phyloP scores from a whole-genome alignment of 2,329 filamentous ascomycete species.

The Ophiocordyceps camponoti-floridani region DNA sequence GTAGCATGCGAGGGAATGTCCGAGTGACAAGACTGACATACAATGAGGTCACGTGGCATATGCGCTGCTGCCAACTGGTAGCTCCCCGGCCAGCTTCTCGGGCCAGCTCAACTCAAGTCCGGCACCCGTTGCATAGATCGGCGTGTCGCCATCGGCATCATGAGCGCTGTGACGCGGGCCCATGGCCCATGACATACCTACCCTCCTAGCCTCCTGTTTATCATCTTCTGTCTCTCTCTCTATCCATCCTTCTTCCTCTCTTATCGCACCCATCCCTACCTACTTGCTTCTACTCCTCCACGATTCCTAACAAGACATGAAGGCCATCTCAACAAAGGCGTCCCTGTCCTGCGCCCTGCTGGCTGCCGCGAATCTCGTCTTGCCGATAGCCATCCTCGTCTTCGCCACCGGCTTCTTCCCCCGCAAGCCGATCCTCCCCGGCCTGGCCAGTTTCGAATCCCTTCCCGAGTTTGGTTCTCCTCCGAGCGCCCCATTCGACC shows the following conservation, averaged over 20 bases:
- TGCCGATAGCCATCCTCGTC: slow-evolving; percentile 54
- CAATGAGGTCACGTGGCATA: no score
- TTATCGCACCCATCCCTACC: no score
- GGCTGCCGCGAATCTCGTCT: slow-evolving; percentile 55
- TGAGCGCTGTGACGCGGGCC: neutral
- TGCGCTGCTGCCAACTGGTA: no score
- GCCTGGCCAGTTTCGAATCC: slow-evolving; percentile 52
- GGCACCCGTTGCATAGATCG: neutral
- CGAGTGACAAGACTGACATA: no score
- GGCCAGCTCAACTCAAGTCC: no score
- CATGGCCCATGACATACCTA: neutral
- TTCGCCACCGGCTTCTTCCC: slow-evolving; percentile 94
- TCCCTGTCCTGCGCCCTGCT: slow-evolving; percentile 18
- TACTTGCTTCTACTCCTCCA: neutral
- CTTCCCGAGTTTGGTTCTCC: slow-evolving; percentile 30
- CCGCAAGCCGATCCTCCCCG: slow-evolving; percentile 85
- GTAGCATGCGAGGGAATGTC: no score
- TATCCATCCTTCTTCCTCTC: neutral
- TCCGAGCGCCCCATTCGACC: slow-evolving; percentile 62
- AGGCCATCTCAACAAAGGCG: slow-evolving; percentile 9
- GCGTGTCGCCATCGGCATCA: neutral
- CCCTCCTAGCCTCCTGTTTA: no score
- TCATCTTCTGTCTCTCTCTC: neutral
- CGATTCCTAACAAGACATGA: slow-evolving; percentile 1
- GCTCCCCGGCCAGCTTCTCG: no score